A percentile compares a stretch with the other conserved stretches of the same genome.
phyloP scores from a whole-genome alignment of 768 basidiomycete genomes.

The Lactifluus volemus region DNA sequence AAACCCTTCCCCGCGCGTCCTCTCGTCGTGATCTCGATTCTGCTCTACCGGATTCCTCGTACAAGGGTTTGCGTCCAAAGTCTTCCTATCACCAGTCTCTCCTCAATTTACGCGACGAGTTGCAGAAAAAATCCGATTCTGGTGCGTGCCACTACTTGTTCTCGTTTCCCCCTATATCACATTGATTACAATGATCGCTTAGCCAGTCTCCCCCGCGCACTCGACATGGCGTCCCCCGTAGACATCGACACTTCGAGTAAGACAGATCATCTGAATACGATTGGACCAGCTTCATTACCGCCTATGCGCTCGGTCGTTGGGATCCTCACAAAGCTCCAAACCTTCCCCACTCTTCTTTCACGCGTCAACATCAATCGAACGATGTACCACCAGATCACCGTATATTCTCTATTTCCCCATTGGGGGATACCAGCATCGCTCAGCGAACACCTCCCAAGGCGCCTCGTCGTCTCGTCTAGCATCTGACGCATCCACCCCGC shows the following conservation, averaged over 20 bases:
- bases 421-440: background rate
- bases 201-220: slow-evolving; percentile 17
- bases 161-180: background rate
- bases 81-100: slow-evolving; percentile 16
- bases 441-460: background rate
- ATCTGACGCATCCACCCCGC: background rate
- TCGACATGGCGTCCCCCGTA: slow-evolving; percentile 23
- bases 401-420: slow-evolving; percentile 3
- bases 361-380: slow-evolving; percentile 3
- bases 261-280: slow-evolving; percentile 34
- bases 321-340: slow-evolving; percentile 65
- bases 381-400: background rate
- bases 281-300: slow-evolving; percentile 70
- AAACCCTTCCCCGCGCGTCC: background rate
- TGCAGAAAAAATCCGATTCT: slow-evolving; percentile 9
- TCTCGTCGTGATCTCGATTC: slow-evolving; percentile 7
- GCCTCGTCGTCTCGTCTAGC: background rate
- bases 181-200: background rate
- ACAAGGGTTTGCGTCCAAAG: slow-evolving; percentile 10
- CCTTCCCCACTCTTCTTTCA: slow-evolving; percentile 36
- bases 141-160: slow-evolving; percentile 4
- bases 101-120: slow-evolving; percentile 16
- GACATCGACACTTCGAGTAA: slow-evolving; percentile 17
- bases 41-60: background rate
- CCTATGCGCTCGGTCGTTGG: slow-evolving; percentile 73